Evolutionary conservation across 345 rosid species (phyloP), one percentile per base, ranked within the genome.

Genomic region (Moricandia moricandioides): DNA sequence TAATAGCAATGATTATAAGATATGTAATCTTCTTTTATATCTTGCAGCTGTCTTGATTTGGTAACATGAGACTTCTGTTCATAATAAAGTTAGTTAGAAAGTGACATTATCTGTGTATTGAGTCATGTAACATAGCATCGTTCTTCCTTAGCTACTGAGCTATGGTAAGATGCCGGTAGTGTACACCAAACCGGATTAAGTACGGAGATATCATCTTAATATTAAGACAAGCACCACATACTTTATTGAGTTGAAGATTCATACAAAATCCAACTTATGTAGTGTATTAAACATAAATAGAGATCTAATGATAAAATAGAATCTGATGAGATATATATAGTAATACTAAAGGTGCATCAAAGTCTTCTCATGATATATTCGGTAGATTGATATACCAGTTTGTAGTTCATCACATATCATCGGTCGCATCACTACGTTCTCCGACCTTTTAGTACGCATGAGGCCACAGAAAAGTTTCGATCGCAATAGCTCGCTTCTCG

Each of bases 381-480:
- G 21, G 35, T 55, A 56, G 39, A 37, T 14, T 14, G 64, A 26
- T 56, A 55, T 18, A 49, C 1, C 18, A 8, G 62, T 35, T 24
- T 69, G 26, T 26, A 26, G 14, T 26, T 27, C 65, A 39, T 35
- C 35, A 21, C 60, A 10, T 55, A 4, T 11, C n/a, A 29, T 21
- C 16, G 14, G 10, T 26, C 26, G 37, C 26, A 57, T 16, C 40
- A 4, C 37, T 18, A 31, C 21, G 14, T 40, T 47, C 58, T 47
- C 60, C 37, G 4, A 13, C 26, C 35, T 27, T 13, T 16, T 35
- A 30, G 24, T 66, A 74, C 9, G 6, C 71, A 57, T 62, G 21
- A 58, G 88, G 84, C 97, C 94, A 91, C 18, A 88, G 65, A 73
- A 91, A 91, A 35, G 92, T 75, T 4, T 83, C 92, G 26, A 85